Conservation (phyloP, 495 filamentous ascomycete species). For the Astrothelium macrocarpum region DNA sequence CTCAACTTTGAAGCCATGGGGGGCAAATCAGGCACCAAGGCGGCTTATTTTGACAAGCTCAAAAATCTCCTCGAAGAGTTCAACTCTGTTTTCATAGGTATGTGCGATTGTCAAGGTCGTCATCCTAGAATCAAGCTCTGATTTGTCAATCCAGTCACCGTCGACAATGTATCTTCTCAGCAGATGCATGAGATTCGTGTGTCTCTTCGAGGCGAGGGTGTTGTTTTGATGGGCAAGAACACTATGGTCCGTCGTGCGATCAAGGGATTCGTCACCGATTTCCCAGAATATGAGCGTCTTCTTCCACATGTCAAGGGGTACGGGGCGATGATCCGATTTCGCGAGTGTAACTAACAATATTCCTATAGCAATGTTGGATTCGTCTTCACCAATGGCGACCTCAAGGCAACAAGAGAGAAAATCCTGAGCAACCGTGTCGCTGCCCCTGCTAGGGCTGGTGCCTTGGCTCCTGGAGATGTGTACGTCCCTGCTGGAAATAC, state of each 20-base stretch:
- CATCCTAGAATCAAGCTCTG: conserved; percentile 14
- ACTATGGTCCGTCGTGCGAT: conserved; percentile 98
- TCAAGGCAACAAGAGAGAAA: conserved; percentile 84
- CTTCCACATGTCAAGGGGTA: conserved; percentile 83
- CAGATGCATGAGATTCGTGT: conserved; percentile 99
- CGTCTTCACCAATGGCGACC: conserved; percentile 96
- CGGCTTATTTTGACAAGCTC: conserved; percentile 98
- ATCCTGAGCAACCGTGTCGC: conserved; percentile 95
- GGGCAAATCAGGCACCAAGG: conserved; percentile 91
- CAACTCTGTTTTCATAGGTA: conserved; percentile 92
- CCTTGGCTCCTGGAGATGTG: conserved; percentile 80
- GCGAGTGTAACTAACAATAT: neutral
- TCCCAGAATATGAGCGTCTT: conserved; percentile 94
- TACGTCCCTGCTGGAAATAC: conserved; percentile 96
- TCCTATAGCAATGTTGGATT: conserved; percentile 82
- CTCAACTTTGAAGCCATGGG: conserved; percentile 76
- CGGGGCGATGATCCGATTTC: conserved; percentile 10
- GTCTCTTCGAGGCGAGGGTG: conserved; percentile 74
- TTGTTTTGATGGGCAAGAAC: conserved; percentile 99
- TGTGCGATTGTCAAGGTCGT: conserved; percentile 59
- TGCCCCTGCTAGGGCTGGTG: conserved; percentile 93
- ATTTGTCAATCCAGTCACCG: conserved; percentile 11
- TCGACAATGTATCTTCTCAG: conserved; percentile 71
- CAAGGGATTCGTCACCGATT: conserved; percentile 83
- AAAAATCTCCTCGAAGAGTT: conserved; percentile 87